Percentiles rank a stretch among this genome's conserved stretches.
Evolutionary conservation across 495 filamentous ascomycete species (phyloP).

Genomic region (Hapsidospora chrysogenum): DNA sequence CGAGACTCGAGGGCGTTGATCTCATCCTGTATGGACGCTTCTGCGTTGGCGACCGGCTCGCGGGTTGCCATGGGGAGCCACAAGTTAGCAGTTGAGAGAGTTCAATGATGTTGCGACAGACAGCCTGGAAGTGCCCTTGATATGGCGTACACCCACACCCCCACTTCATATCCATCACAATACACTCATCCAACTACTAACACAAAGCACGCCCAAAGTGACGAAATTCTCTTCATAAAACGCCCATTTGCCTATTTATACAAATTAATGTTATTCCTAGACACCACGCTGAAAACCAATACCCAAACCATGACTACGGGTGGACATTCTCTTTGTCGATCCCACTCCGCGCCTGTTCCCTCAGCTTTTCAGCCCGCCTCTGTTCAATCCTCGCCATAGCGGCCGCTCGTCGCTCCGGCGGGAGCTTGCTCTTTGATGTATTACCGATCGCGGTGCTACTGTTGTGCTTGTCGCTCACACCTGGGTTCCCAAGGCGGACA

Average conservation of each 20-base stretch:
- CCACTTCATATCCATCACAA: too few relatives aligned
- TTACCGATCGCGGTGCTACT: constrained; percentile 14
- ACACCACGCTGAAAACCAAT: too few relatives aligned
- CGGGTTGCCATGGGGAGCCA: neutral
- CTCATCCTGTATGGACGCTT: constrained; percentile 10
- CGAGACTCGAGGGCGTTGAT: constrained; percentile 1
- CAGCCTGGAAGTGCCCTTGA: neutral
- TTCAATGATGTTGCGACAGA: neutral
- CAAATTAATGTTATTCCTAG: too few relatives aligned
- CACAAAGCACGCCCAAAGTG: too few relatives aligned
- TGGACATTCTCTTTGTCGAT: constrained; percentile 30
- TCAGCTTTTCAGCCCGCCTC: constrained; percentile 23
- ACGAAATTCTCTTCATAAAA: too few relatives aligned
- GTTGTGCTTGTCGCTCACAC: constrained; percentile 7
- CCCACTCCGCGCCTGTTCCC: constrained; percentile 6
- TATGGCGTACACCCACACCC: neutral
- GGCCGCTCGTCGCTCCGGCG: constrained; percentile 42
- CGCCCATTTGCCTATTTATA: too few relatives aligned
- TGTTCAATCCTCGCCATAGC: constrained; percentile 46
- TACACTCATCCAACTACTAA: too few relatives aligned
- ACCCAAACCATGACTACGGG: too few relatives aligned
- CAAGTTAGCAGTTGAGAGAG: constrained; percentile 1
- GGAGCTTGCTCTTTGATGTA: constrained; percentile 27
- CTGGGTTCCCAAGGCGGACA: constrained; percentile 16
- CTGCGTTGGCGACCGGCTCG: neutral